Conservation (phyloP, 306 rosid species). For the Sicyos baderoa region DNA sequence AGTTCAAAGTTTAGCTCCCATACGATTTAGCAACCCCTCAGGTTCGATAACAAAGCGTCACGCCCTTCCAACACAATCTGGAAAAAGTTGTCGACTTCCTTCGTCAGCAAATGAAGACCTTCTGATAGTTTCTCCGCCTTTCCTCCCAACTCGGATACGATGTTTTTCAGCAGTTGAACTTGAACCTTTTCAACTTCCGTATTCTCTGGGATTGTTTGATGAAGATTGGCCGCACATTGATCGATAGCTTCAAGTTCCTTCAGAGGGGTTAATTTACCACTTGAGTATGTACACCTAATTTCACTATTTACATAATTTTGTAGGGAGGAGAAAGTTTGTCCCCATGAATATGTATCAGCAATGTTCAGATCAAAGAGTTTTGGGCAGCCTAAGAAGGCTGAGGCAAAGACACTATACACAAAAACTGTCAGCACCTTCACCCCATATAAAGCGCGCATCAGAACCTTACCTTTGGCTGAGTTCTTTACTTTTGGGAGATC, state of each 20-base stretch:
- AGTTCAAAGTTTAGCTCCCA: conserved; percentile 17
- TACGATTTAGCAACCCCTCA: conserved; percentile 40
- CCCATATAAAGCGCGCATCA: conserved; percentile 83
- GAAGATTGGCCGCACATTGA: conserved; percentile 35
- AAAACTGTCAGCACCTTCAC: conserved; percentile 63
- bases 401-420: conserved; percentile 55
- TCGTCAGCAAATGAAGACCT: conserved; percentile 59
- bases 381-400: conserved; percentile 49
- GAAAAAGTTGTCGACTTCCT: conserved; percentile 66
- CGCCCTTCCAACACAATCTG: conserved; percentile 53
- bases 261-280: conserved; percentile 35
- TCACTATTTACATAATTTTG: conserved; percentile 56
- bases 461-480: conserved; percentile 73
- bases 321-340: conserved; percentile 44
- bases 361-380: conserved; percentile 46
- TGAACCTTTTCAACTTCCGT: conserved; percentile 24
- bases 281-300: conserved; percentile 35
- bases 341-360: conserved; percentile 48
- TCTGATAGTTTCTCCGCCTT: conserved; percentile 43
- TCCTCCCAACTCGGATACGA: conserved; percentile 35
- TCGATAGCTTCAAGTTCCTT: conserved; percentile 63
- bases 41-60: conserved; percentile 44
- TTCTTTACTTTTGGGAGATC: conserved; percentile 83
- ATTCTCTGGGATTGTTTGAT: conserved; percentile 44
- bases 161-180: conserved; percentile 23